Evolutionary conservation across 495 filamentous ascomycete species (phyloP), one percentile per base, ranked within the genome.

Genomic region (Saxispiralis lemnorum): DNA sequence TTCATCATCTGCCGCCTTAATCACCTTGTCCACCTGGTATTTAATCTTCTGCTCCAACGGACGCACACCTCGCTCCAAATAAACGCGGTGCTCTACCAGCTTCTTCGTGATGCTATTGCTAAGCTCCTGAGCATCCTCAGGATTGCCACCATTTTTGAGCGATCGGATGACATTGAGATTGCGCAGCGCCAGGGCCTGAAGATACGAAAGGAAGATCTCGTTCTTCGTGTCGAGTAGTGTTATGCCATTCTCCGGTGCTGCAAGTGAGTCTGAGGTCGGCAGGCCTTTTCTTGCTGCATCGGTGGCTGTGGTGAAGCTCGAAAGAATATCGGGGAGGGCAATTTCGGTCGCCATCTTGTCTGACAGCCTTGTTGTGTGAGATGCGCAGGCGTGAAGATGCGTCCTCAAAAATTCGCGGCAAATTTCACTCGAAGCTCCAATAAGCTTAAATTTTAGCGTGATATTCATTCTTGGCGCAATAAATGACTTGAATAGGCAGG

Each of bases 141-240:
- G 21, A 39, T 20, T 64, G 65, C 1, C 67, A 56, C 21, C 48
- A 35, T 38, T 33, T 35, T 48, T 45, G 38, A 51, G 21, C n/a
- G 39, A 31, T 14, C 83, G 73, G 14, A 95, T 58, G 59, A 93
- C 89, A 35, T 87, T 61, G 2, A 95, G 63, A 31, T 92, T 79
- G 38, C 96, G 64, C 51, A 94, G 93, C 24, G 88, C 83, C 4
- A 94, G 72, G 52, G 95, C 87, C 53, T 96, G 92, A 0, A 96
- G 66, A 64, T 97, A 97, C 1, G 92, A 85, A 35, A 97, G 79
- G 12, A 97, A 73, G 14, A 96, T 71, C 48, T 97, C 92, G 66
- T 83, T 93, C 60, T 97, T 97, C 41, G 79, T 72, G 56, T 94
- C 84, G 54, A 97, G 76, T 5, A 97, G 78, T 1, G 89, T 95